Conservation (phyloP, 345 rosid genomes). For the Turnera subulata region DNA sequence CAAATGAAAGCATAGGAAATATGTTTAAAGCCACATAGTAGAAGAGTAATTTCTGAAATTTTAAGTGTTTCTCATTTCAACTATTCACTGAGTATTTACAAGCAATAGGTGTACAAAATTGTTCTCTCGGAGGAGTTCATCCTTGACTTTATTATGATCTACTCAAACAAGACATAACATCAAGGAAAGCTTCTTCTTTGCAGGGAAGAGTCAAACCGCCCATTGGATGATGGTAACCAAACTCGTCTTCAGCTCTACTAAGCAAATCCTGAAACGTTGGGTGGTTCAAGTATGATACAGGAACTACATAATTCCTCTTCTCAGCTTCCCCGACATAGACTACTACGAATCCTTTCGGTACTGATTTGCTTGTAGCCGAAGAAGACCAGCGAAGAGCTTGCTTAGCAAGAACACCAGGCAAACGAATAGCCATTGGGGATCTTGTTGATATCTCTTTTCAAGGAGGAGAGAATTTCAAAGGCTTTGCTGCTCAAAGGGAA, state of each 20-base stretch:
- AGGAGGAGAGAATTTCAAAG: not conserved
- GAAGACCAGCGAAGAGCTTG: no score
- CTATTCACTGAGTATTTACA: not conserved
- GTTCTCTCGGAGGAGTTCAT: not conserved
- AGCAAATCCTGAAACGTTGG: conserved; percentile 35
- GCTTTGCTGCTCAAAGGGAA: not conserved
- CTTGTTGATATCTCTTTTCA: not conserved
- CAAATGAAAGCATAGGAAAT: no score
- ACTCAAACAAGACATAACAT: conserved; percentile 8
- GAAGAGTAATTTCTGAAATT: no score
- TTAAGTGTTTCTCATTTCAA: no score
- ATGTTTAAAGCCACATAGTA: no score
- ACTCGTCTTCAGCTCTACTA: conserved; percentile 28
- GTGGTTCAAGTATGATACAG: conserved; percentile 35
- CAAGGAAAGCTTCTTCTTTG: conserved; percentile 19
- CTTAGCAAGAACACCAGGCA: not conserved
- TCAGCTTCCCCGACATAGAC: conserved; percentile 29
- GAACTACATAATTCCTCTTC: conserved; percentile 34
- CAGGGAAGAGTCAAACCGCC: conserved; percentile 25
- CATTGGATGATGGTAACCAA: conserved; percentile 22
- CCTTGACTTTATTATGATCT: not conserved
- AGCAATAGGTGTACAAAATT: not conserved
- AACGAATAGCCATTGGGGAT: not conserved
- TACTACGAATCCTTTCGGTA: conserved; percentile 26
- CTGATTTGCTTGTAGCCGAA: not conserved